phyloP scores from a whole-genome alignment of 345 rosid species.

The Arabidopsis arenosa region DNA sequence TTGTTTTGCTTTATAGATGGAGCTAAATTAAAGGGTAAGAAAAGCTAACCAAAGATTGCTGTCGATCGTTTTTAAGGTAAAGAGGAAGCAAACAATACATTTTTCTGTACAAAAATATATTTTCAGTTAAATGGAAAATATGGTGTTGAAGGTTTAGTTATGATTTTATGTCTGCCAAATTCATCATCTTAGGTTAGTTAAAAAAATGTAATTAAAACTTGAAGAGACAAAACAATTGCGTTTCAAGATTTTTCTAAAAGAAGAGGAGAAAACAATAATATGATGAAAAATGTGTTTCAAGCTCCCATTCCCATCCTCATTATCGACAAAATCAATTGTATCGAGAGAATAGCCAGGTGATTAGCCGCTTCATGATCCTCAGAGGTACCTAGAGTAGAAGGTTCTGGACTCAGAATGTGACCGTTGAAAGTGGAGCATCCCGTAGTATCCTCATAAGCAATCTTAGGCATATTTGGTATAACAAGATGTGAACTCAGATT shows the following conservation, averaged over 20 bases:
- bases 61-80: not conserved
- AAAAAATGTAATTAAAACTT: too few relatives aligned
- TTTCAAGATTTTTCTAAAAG: too few relatives aligned
- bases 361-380: not conserved
- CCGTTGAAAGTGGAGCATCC: not conserved
- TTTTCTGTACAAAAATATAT: conserved; percentile 35
- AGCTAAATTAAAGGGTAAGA: conserved; percentile 18
- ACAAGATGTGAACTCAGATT: not conserved
- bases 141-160: not conserved
- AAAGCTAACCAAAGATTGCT: conserved; percentile 33
- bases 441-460: not conserved
- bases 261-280: too few relatives aligned
- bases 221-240: too few relatives aligned
- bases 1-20: conserved; percentile 36
- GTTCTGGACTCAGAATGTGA: not conserved
- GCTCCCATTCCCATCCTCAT: too few relatives aligned
- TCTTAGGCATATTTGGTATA: not conserved
- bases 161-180: too few relatives aligned
- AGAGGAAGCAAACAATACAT: conserved; percentile 28
- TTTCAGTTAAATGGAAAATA: not conserved
- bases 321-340: too few relatives aligned
- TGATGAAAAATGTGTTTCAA: too few relatives aligned
- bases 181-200: too few relatives aligned
- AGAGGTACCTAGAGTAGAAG: not conserved
- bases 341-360: not conserved